Evolutionary conservation across 495 filamentous ascomycete species (phyloP), one percentile per base, ranked within the genome.

Genomic region (Daldinia concentrica): DNA sequence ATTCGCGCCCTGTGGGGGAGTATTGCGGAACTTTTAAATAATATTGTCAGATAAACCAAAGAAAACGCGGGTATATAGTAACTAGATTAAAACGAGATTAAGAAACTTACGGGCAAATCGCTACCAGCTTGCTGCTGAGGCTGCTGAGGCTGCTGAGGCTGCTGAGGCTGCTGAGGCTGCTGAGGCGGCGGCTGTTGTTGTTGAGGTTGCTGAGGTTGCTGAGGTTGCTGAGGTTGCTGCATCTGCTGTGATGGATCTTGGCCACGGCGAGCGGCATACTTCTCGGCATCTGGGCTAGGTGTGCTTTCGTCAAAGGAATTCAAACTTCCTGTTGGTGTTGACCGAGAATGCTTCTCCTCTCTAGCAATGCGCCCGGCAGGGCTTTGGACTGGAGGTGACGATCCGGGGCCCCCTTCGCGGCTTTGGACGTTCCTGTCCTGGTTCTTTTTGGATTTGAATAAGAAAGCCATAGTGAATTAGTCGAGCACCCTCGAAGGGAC

Each of bases 361-460:
- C 82, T 78, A 17, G 66, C 76, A 62, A 85, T 73, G 70, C 82
- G 80, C 72, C 76, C 79, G 30, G 79, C 76, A 43, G 78, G 78
- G 71, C 76, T 72, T 64, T 79, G 80, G 14, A 79, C 65, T 19
- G 74, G 76, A 29, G 78, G 71, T 19, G 64, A 73, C 4, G 76
- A 74, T 5, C 78, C 79, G 26, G 81, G 81, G 52, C 75, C 74
- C 29, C 82, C 83, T 74, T 86, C 83, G 69, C 83, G 80, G 69
- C 81, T 84, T 27, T 78, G 62, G 22, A 83, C 64, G 48, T 74
- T 80, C 71, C 83, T 79, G 64, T 85, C 82, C 74, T 87, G 86
- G 66, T 87, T 82, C 79, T 91, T 91, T 79, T 90, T 90, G 58
- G 86, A 88, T 79, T 90, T 90, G 83, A 91, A 91, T 66, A 92